Evolutionary conservation across 768 basidiomycete genomes (phyloP).

Genomic region (Astraeus odoratus): DNA sequence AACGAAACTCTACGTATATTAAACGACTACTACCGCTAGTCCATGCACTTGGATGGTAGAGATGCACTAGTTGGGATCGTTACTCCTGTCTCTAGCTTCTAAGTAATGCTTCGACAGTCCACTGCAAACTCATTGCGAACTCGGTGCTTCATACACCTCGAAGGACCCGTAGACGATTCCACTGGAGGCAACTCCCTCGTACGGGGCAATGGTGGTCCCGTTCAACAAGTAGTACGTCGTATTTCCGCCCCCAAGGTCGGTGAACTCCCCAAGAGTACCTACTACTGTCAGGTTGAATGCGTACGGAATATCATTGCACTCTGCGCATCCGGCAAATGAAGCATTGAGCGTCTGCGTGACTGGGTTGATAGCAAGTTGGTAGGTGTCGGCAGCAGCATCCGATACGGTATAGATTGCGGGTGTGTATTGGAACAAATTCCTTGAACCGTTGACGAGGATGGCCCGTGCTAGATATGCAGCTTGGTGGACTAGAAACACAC

Average conservation of each 20-base stretch:
- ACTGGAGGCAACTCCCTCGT: background rate
- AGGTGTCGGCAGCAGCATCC: conserved; percentile 2
- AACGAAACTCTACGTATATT: no score
- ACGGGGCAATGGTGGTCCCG: conserved; percentile 9
- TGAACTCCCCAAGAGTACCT: conserved; percentile 1
- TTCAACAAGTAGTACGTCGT: conserved; percentile 8
- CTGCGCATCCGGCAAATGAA: conserved; percentile 7
- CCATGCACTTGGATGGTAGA: no score
- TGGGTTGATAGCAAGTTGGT: conserved; percentile 1
- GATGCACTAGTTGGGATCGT: no score
- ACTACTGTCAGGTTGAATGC: conserved; percentile 5
- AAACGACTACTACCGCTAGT: no score
- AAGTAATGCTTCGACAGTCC: no score
- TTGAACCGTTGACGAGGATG: background rate
- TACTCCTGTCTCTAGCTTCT: no score
- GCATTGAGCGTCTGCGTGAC: background rate
- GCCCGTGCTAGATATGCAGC: conserved; percentile 11
- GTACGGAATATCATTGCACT: conserved; percentile 1
- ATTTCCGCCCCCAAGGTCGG: conserved; percentile 9
- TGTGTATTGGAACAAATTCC: conserved; percentile 2
- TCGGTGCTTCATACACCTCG: conserved; percentile 5
- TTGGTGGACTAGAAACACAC: conserved; percentile 5
- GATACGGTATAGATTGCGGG: conserved; percentile 10
- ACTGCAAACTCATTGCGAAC: background rate
- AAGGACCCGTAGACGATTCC: conserved; percentile 3